phyloP scores from a whole-genome alignment of 1,284 basidiomycete species.

The Moesziomyces parantarcticus region DNA sequence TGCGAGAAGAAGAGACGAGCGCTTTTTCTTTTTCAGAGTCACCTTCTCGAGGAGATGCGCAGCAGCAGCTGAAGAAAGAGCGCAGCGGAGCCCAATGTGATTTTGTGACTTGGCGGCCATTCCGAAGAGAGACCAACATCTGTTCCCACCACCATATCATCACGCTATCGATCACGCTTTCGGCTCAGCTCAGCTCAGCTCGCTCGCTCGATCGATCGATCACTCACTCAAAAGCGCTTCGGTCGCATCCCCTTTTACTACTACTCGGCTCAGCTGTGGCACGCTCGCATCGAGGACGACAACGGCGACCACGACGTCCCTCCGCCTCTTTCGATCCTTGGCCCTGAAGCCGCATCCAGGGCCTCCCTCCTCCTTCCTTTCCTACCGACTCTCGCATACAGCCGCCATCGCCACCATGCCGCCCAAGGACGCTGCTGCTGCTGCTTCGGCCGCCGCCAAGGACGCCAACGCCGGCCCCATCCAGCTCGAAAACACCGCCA shows the following conservation, averaged over 20 bases:
- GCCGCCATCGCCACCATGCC: conserved; percentile 41
- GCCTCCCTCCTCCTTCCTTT: conserved; percentile 5
- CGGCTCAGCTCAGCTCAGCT: too few species aligned
- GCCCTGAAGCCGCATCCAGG: conserved; percentile 45
- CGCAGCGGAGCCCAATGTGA: not conserved
- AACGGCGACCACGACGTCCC: conserved; percentile 28
- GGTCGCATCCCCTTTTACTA: not conserved
- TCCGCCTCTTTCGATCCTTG: conserved; percentile 41
- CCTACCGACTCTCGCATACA: not conserved
- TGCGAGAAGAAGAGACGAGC: too few species aligned
- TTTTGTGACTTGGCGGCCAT: too few species aligned
- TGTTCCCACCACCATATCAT: conserved; percentile 8
- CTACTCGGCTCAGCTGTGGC: not conserved
- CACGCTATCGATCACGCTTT: conserved; percentile 1
- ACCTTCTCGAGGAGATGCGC: not conserved
- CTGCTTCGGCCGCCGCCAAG: conserved; percentile 32
- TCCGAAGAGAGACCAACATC: not conserved
- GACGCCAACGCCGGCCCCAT: conserved; percentile 59
- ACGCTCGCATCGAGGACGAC: not conserved
- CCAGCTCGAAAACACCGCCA: conserved; percentile 75
- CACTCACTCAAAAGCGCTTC: not conserved
- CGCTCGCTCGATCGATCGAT: not conserved
- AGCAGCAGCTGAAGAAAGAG: not conserved
- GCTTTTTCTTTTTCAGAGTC: conserved; percentile 4
- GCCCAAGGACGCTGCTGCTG: conserved; percentile 38